Conservation (phyloP, 1,284 basidiomycete species). For the Boletus semigastroideus region DNA sequence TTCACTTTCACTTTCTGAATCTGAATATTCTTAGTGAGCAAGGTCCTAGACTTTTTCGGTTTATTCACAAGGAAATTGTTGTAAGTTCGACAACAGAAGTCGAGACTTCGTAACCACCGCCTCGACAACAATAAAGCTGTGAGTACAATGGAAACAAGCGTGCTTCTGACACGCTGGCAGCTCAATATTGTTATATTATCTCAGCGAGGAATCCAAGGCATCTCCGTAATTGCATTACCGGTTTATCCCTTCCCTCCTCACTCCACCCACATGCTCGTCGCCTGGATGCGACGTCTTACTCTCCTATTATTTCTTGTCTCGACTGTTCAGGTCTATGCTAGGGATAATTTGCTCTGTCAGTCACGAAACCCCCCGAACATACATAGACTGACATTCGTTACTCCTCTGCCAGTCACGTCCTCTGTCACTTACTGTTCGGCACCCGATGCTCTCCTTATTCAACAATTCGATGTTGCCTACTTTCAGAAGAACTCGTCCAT, state of each 20-base stretch:
- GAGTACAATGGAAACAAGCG: constrained; percentile 34
- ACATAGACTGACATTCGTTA: not conserved
- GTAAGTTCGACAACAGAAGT: constrained; percentile 16
- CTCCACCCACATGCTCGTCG: constrained; percentile 55
- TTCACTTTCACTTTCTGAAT: no score
- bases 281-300: constrained; percentile 63
- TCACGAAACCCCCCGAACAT: constrained; percentile 15
- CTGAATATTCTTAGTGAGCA: not conserved
- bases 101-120: constrained; percentile 21
- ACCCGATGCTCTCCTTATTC: constrained; percentile 75
- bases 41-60: not conserved
- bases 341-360: constrained; percentile 59
- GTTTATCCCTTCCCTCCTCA: constrained; percentile 19
- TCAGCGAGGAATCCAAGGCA: constrained; percentile 2
- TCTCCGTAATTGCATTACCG: constrained; percentile 28
- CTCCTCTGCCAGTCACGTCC: constrained; percentile 61
- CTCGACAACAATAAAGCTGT: constrained; percentile 33
- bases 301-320: constrained; percentile 44
- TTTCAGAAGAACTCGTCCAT: constrained; percentile 69
- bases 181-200: constrained; percentile 28
- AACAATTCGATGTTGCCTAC: constrained; percentile 80
- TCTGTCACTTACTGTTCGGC: constrained; percentile 87
- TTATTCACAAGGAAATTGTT: constrained; percentile 1
- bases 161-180: constrained; percentile 25
- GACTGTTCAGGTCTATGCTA: constrained; percentile 42